Evolutionary conservation across 805 yeast genomes (phyloP).

Genomic region (Candida dendrica): DNA sequence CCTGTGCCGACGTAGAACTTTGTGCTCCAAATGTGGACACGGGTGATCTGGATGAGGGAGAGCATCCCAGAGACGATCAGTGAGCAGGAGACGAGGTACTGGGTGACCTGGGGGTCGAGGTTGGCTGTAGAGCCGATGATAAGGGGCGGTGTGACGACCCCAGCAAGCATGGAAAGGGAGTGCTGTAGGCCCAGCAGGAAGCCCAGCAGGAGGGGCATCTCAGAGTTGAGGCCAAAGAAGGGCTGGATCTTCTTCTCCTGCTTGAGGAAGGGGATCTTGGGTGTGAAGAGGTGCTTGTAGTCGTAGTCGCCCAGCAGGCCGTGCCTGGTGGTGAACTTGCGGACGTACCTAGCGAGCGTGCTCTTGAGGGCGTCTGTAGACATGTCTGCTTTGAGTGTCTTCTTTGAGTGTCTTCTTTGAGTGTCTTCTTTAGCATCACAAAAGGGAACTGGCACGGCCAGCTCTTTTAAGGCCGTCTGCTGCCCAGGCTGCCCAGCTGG

Average conservation of each 20-base stretch:
- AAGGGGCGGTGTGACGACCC: slow-evolving; percentile 79
- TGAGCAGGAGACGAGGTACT: slow-evolving; percentile 66
- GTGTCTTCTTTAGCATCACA: too few species aligned
- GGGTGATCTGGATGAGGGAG: slow-evolving; percentile 69
- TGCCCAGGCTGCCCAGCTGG: too few species aligned
- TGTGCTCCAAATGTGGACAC: slow-evolving; percentile 70
- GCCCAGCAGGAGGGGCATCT: slow-evolving; percentile 77
- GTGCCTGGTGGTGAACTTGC: slow-evolving; percentile 61
- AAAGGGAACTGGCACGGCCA: too few species aligned
- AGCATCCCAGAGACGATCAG: slow-evolving; percentile 66
- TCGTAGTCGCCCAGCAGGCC: slow-evolving; percentile 87
- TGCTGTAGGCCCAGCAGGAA: slow-evolving; percentile 81
- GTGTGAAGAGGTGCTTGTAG: slow-evolving; percentile 72
- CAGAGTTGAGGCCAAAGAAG: slow-evolving; percentile 73
- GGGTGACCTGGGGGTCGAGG: slow-evolving; percentile 39
- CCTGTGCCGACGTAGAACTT: slow-evolving; percentile 84
- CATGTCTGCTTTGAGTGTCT: too few species aligned
- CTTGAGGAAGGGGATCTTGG: slow-evolving; percentile 62
- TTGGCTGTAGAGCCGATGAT: slow-evolving; percentile 61
- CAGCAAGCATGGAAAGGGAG: slow-evolving; percentile 85
- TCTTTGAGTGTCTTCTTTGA: too few species aligned
- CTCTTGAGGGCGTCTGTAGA: neutral
- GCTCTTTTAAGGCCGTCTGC: too few species aligned
- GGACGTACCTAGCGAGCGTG: neutral
- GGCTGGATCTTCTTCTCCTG: slow-evolving; percentile 51